These are phyloP conservation scores for Dioscorea dumetorum DNA, from an alignment of 106 monocot genomes.

Conservation along the genomic window DNA sequence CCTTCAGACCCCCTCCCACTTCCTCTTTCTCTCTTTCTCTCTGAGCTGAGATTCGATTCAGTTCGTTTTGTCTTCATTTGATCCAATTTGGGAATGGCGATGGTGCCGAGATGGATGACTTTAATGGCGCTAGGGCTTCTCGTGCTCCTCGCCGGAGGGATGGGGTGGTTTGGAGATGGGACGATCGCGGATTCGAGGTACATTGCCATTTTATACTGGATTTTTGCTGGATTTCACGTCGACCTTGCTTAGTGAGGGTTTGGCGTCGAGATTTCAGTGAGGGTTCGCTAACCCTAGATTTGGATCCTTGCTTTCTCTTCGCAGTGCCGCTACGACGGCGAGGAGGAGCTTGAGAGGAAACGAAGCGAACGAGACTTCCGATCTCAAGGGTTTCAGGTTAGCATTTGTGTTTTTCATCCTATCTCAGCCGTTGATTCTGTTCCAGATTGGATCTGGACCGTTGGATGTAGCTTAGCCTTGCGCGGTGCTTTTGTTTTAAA, in stretches of 20 bases:
- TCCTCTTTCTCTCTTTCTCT: too few species aligned
- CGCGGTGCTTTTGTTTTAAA: too few species aligned
- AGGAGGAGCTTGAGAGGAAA: conserved; percentile 20
- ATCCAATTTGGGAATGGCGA: background rate
- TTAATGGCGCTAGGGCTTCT: conserved; percentile 10
- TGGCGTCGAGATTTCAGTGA: too few species aligned
- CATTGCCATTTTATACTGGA: background rate
- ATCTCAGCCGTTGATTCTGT: too few species aligned
- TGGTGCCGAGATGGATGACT: conserved; percentile 19
- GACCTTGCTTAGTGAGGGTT: background rate
- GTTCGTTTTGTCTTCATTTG: too few species aligned
- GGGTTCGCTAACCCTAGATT: too few species aligned
- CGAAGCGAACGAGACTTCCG: background rate
- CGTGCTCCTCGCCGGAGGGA: conserved; percentile 12
- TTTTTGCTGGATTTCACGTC: background rate
- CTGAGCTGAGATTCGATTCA: too few species aligned
- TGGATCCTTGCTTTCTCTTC: background rate
- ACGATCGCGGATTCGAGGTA: conserved; percentile 19
- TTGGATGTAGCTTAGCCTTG: too few species aligned
- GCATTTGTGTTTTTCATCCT: background rate
- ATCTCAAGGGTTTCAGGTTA: background rate
- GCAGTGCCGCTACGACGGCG: background rate
- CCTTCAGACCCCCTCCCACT: too few species aligned
- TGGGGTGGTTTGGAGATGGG: conserved; percentile 14
- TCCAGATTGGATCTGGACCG: too few species aligned